Evolutionary conservation across 768 basidiomycete species (phyloP).

Genomic region (Gloeopeniophorella convolvens): DNA sequence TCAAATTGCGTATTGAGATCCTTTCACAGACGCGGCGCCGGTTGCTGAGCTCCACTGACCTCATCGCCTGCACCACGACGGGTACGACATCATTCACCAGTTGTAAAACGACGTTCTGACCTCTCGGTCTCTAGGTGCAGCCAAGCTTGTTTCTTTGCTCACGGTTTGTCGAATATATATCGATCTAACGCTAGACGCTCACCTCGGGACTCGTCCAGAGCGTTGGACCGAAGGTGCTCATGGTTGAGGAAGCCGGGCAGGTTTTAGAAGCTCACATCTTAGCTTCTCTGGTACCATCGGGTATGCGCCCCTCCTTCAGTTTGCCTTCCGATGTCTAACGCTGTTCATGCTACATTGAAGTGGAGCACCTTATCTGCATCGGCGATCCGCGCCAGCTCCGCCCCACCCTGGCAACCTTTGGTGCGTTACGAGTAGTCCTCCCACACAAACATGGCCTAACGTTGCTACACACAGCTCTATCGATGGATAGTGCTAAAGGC

Average conservation of each 20-base stretch:
- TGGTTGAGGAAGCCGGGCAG: constrained; percentile 81
- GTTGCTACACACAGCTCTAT: constrained; percentile 41
- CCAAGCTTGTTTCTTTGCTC: constrained; percentile 53
- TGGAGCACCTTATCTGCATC: constrained; percentile 73
- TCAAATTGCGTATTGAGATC: background rate
- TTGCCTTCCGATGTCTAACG: no score
- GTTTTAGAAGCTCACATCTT: constrained; percentile 75
- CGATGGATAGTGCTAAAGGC: constrained; percentile 60
- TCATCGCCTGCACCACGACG: constrained; percentile 75
- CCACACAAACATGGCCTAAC: background rate
- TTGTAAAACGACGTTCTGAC: background rate
- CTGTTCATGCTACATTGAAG: constrained; percentile 13
- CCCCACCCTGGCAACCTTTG: constrained; percentile 56
- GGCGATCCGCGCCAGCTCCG: constrained; percentile 75
- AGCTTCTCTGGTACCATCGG: constrained; percentile 48
- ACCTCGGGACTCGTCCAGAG: constrained; percentile 41
- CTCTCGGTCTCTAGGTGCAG: constrained; percentile 43
- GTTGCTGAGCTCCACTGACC: constrained; percentile 46
- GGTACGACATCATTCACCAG: constrained; percentile 34
- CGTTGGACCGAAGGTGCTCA: constrained; percentile 50
- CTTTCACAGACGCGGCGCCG: constrained; percentile 44
- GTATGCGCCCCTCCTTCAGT: constrained; percentile 1
- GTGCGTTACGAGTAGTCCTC: constrained; percentile 31
- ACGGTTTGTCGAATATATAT: constrained; percentile 34
- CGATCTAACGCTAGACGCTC: background rate